These are phyloP conservation scores for Aspergillus sp. DNA, from an alignment of 2,329 filamentous ascomycete genomes.

Conservation along the genomic window DNA sequence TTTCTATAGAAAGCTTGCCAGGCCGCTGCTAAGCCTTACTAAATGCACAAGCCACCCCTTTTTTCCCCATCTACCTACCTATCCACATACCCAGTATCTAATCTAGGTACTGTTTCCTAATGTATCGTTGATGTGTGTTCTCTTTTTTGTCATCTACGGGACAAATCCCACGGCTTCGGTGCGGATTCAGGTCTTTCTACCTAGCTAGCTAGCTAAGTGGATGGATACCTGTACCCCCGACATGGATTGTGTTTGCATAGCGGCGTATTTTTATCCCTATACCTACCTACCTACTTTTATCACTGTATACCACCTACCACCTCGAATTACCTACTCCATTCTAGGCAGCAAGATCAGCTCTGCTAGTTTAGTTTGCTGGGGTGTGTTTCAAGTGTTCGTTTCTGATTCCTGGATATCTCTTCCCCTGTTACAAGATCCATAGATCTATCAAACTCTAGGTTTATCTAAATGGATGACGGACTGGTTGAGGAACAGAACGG, in stretches of 20 bases:
- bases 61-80: neutral
- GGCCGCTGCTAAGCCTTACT: conserved; percentile 71
- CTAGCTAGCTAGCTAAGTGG: neutral
- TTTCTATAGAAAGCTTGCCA: conserved; percentile 71
- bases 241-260: conserved; percentile 22
- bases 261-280: conserved; percentile 15
- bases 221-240: neutral
- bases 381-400: conserved; percentile 1
- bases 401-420: too few species aligned
- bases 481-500: conserved; percentile 1
- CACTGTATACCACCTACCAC: conserved; percentile 14
- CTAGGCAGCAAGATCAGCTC: too few species aligned
- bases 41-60: conserved; percentile 26
- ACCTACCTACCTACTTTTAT: neutral
- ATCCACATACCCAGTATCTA: too few species aligned
- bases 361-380: neutral
- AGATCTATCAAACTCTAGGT: conserved; percentile 3
- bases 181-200: neutral
- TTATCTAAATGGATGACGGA: neutral
- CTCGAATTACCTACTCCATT: neutral
- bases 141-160: neutral
- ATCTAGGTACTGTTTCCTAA: conserved; percentile 5
- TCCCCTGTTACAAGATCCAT: neutral
- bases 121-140: conserved; percentile 7
- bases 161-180: neutral